Evolutionary conservation across 2,329 filamentous ascomycete species (phyloP), one percentile per base, ranked within the genome.

Genomic region (Leptographium radiaticola): DNA sequence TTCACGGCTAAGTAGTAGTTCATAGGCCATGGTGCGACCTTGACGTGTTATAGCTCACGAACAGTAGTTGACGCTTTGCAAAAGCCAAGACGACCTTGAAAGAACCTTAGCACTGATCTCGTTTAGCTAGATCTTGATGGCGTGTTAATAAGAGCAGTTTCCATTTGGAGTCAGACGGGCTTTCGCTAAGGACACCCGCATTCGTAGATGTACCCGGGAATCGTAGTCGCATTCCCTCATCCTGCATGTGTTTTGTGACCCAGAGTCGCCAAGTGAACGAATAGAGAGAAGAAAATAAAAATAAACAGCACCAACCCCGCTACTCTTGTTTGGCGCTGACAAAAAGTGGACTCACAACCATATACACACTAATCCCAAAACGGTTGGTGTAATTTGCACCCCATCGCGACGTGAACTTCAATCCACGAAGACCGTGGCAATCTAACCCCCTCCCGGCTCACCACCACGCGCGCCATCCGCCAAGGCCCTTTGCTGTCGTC

Each of bases 381-480:
- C 1, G 20, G 55, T 31, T 58, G 54, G 56, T 31, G 25, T 34
- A 2, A 6, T 47, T 49, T 54, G 42, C 48, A 34, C 36, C 15
- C 52, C 56, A 58, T 59, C 58, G 58, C 58, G 58, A 59, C 58
- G 58, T 59, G 58, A 59, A 56, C 55, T 44, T 52, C 49, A 49
- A 43, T 46, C 55, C 51, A 50, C 47, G 51, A 53, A 20, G 34
- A 39, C 56, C 18, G 57, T 53, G 42, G 42, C 49, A 46, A 51
- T 53, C 54, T 53, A 48, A 49, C 53, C 53, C 53, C 49, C 48
- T 47, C 49, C 31, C 34, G 15, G 20, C 42, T n/a, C 49, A 44
- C 34, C 36, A 39, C 51, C 48, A 55, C 53, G 51, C 46, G 53
- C 55, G 43, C 33, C 38, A 50, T 43, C 53, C 49, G 20, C 39